These are phyloP conservation scores for Glebionis coronaria DNA, from an alignment of 129 eudicot species.

Conservation along the genomic window DNA sequence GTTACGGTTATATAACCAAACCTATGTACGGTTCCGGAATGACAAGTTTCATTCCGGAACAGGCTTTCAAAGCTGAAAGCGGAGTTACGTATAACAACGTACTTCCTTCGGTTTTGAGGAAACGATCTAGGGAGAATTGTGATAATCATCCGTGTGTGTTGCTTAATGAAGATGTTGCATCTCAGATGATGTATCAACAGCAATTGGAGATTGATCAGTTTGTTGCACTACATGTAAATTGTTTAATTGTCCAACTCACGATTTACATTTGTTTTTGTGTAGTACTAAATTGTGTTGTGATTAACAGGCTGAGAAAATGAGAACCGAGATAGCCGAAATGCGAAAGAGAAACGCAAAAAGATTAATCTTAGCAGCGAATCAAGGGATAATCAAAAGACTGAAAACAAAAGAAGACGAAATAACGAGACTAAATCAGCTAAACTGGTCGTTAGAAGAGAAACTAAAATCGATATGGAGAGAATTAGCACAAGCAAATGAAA, in stretches of 20 bases:
- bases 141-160: background rate
- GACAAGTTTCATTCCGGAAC: background rate
- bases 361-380: conserved; percentile 37
- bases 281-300: too few species aligned
- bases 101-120: conserved; percentile 9
- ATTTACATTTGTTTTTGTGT: too few species aligned
- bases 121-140: conserved; percentile 6
- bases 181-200: conserved; percentile 28
- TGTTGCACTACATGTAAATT: conserved; percentile 25
- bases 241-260: too few species aligned
- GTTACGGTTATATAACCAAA: background rate
- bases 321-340: conserved; percentile 41
- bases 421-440: conserved; percentile 38
- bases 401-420: conserved; percentile 50
- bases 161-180: conserved; percentile 11
- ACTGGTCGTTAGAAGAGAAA: conserved; percentile 44
- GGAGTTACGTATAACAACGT: background rate
- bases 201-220: conserved; percentile 24
- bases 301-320: conserved; percentile 38
- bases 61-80: background rate
- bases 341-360: conserved; percentile 32
- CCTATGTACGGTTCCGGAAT: conserved; percentile 8
- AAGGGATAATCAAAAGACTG: conserved; percentile 33
- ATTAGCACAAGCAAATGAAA: conserved; percentile 51
- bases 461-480: conserved; percentile 46